These are phyloP conservation scores for Paramecium sexaurelia DNA, from an alignment of 73 alveolate genomes.

Conservation along the genomic window DNA sequence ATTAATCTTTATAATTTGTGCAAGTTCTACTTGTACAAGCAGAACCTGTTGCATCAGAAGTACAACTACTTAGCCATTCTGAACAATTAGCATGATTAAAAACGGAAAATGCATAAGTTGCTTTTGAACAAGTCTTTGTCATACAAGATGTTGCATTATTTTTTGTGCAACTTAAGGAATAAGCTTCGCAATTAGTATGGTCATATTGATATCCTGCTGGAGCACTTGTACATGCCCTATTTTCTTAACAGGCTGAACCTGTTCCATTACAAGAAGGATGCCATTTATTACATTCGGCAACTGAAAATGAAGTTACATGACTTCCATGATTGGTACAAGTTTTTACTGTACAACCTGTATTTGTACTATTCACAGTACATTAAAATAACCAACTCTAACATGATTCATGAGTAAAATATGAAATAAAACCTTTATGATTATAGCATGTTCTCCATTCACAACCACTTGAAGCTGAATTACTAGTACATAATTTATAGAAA, in stretches of 20 bases:
- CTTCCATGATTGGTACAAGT: conserved; percentile 25
- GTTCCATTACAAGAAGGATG: conserved; percentile 3
- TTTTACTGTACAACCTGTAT: neutral
- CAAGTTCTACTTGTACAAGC: neutral
- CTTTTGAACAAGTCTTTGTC: neutral
- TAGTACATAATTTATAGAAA: neutral
- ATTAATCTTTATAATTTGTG: neutral
- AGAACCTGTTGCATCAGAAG: neutral
- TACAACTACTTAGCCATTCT: conserved; percentile 9
- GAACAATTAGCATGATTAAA: neutral
- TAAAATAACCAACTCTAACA: neutral
- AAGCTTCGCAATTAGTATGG: neutral
- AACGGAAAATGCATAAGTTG: neutral
- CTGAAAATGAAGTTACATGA: neutral
- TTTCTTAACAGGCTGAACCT: neutral
- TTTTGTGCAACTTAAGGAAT: neutral
- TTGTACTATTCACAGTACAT: neutral
- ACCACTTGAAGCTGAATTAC: neutral
- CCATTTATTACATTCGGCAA: conserved; percentile 20
- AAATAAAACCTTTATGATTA: neutral
- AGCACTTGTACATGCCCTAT: neutral
- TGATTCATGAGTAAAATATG: neutral
- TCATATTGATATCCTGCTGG: conserved; percentile 7
- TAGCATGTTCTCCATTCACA: conserved; percentile 23
- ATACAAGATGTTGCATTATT: neutral